Evolutionary conservation across 352 stramenopile genomes (phyloP).

Genomic region (Phytophthora pinifolia): DNA sequence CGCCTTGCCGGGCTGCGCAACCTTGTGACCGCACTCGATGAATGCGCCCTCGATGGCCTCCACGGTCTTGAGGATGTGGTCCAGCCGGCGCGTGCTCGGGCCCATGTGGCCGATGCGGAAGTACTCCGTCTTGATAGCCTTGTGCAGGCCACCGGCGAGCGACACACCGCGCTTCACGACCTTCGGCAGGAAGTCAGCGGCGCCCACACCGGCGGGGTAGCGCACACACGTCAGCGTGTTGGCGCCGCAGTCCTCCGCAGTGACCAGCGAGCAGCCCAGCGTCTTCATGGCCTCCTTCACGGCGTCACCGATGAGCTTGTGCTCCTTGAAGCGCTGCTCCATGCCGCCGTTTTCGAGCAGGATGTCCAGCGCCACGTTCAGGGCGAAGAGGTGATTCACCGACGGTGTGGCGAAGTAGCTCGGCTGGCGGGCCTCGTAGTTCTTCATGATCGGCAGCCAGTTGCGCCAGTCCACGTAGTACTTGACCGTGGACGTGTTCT

Average conservation of each 20-base stretch:
- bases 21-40: constrained; percentile 67
- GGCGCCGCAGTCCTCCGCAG: constrained; percentile 43
- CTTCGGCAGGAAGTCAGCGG: constrained; percentile 72
- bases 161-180: constrained; percentile 71
- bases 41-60: constrained; percentile 71
- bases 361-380: constrained; percentile 70
- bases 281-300: constrained; percentile 71
- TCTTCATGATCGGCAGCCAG: constrained; percentile 86
- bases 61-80: constrained; percentile 76
- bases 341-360: constrained; percentile 75
- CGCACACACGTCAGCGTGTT: constrained; percentile 80
- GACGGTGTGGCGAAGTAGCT: constrained; percentile 81
- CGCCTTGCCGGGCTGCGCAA: constrained; percentile 57
- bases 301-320: constrained; percentile 53
- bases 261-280: constrained; percentile 64
- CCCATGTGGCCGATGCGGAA: constrained; percentile 88
- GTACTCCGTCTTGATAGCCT: constrained; percentile 85
- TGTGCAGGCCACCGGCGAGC: constrained; percentile 71
- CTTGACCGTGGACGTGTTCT: constrained; percentile 49
- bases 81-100: constrained; percentile 67
- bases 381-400: constrained; percentile 76
- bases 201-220: constrained; percentile 64
- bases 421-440: constrained; percentile 73
- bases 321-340: constrained; percentile 75
- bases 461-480: constrained; percentile 84